These are phyloP conservation scores for Shiraia bambusicola DNA, from an alignment of 2,329 filamentous ascomycete genomes.

Conservation along the genomic window DNA sequence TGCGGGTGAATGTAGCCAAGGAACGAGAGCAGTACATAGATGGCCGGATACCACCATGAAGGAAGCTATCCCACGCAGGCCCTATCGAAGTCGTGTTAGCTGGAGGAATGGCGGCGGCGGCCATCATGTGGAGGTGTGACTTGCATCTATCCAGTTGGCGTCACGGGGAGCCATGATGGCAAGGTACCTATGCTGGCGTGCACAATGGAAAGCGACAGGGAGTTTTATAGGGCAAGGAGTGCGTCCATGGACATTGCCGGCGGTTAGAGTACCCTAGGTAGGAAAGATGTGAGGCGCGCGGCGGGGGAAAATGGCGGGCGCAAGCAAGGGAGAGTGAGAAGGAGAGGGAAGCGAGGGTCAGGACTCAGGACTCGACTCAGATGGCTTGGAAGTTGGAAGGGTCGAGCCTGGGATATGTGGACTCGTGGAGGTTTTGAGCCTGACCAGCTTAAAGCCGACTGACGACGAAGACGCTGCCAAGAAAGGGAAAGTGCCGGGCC, in stretches of 20 bases:
- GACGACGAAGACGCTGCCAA: slow-evolving; percentile 11
- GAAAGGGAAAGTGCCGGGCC: slow-evolving; percentile 6
- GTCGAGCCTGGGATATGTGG: slow-evolving; percentile 9
- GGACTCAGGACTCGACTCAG: too few species aligned
- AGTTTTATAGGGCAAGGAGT: slow-evolving; percentile 7
- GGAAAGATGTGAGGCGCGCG: too few species aligned
- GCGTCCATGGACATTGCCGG: slow-evolving; percentile 1
- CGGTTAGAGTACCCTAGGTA: too few species aligned
- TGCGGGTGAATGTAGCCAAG: slow-evolving; percentile 45
- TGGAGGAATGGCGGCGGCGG: slow-evolving; percentile 10
- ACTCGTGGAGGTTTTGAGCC: slow-evolving; percentile 8
- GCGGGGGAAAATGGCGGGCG: too few species aligned
- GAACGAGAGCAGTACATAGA: slow-evolving; percentile 46
- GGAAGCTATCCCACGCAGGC: slow-evolving; percentile 46
- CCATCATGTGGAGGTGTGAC: slow-evolving; percentile 21
- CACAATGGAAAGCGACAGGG: slow-evolving; percentile 12
- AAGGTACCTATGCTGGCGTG: slow-evolving; percentile 1
- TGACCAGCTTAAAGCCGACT: slow-evolving; percentile 6
- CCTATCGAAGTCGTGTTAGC: slow-evolving; percentile 36
- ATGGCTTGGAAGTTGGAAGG: not conserved
- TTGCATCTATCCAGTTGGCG: slow-evolving; percentile 44
- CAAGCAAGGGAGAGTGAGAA: not conserved
- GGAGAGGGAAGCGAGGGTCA: not conserved
- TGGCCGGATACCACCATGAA: slow-evolving; percentile 48
- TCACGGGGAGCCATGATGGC: slow-evolving; percentile 39